Evolutionary conservation across 1,284 basidiomycete genomes (phyloP).

Genomic region (Ganoderma lucidum): DNA sequence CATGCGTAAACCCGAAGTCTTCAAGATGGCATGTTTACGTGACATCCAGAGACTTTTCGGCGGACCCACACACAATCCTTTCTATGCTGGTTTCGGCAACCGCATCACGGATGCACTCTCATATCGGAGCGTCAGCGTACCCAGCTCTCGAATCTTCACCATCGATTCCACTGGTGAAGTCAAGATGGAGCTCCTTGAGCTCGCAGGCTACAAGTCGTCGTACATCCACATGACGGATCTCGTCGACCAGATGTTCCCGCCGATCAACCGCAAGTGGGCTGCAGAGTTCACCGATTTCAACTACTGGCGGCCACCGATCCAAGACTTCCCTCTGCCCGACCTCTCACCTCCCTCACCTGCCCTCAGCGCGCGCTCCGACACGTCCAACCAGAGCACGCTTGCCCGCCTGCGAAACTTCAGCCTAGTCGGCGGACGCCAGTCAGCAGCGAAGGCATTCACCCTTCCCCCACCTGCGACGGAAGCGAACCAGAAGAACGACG

Average conservation of each 20-base stretch:
- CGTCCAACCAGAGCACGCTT: conserved; percentile 76
- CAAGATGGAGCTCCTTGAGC: conserved; percentile 95
- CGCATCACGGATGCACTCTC: conserved; percentile 98
- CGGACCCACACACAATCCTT: conserved; percentile 74
- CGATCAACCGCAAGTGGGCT: conserved; percentile 87
- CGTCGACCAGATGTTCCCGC: conserved; percentile 99
- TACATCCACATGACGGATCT: conserved; percentile 99
- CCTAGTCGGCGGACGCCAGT: conserved; percentile 62
- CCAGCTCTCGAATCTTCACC: conserved; percentile 96
- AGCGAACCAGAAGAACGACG: conserved; percentile 26
- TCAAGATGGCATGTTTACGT: conserved; percentile 99
- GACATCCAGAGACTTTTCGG: conserved; percentile 97
- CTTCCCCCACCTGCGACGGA: conserved; percentile 43
- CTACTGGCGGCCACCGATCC: conserved; percentile 89
- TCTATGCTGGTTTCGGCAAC: conserved; percentile 99
- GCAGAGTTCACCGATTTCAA: conserved; percentile 98
- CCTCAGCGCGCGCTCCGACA: conserved; percentile 90
- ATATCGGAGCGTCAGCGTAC: conserved; percentile 95
- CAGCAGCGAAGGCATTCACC: conserved; percentile 40
- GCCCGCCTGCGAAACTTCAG: conserved; percentile 85
- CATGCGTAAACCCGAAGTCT: conserved; percentile 98
- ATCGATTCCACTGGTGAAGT: conserved; percentile 97
- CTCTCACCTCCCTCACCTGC: conserved; percentile 92
- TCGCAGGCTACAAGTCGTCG: conserved; percentile 97
- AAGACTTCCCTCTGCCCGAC: conserved; percentile 87